Evolutionary conservation across 768 basidiomycete genomes (phyloP).

Genomic region (Collybiopsis luxurians): DNA sequence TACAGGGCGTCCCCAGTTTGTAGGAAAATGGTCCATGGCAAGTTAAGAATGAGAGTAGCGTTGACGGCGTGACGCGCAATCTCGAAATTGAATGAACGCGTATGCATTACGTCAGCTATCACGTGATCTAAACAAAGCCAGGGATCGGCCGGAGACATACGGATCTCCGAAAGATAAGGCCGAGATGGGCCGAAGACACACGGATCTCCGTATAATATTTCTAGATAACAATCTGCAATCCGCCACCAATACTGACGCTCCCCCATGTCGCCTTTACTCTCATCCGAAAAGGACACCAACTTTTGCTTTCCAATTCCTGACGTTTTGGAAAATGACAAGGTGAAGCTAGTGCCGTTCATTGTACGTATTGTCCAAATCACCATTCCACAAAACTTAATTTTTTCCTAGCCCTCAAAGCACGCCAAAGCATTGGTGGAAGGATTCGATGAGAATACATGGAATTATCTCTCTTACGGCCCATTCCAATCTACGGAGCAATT

Average conservation of each 20-base stretch:
- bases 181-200: too few species aligned
- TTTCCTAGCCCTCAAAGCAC: constrained; percentile 42
- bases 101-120: constrained; percentile 6
- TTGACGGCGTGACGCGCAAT: constrained; percentile 7
- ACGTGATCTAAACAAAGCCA: too few species aligned
- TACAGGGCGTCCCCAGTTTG: constrained; percentile 81
- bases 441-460: constrained; percentile 37
- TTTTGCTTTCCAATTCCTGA: constrained; percentile 11
- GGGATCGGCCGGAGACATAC: too few species aligned
- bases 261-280: neutral
- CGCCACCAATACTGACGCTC: too few species aligned
- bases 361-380: neutral
- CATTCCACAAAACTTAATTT: neutral
- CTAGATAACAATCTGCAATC: too few species aligned
- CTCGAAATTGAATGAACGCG: constrained; percentile 7
- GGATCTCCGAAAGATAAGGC: too few species aligned
- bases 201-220: too few species aligned
- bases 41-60: neutral
- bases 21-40: constrained; percentile 79
- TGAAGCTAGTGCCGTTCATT: constrained; percentile 8
- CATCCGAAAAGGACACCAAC: constrained; percentile 5
- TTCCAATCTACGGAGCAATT: constrained; percentile 37
- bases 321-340: constrained; percentile 2
- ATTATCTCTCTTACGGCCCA: constrained; percentile 51
- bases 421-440: constrained; percentile 35